These are phyloP conservation scores for Epichloe sibirici DNA, from an alignment of 2,329 filamentous ascomycete species.

Conservation along the genomic window DNA sequence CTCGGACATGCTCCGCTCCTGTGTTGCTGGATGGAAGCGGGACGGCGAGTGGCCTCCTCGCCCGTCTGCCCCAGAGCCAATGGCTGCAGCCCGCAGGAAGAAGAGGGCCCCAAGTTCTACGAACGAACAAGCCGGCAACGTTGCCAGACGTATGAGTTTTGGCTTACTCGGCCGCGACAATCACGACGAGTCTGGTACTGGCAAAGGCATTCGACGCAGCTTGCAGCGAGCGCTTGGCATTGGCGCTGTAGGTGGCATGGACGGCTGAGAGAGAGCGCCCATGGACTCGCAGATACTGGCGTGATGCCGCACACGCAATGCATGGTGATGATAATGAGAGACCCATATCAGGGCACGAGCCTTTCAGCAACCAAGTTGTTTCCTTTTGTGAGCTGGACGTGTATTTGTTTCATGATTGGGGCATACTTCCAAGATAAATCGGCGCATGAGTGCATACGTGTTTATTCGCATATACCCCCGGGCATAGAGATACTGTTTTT, in stretches of 20 bases:
- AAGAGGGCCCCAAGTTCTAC: constrained; percentile 18
- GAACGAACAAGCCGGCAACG: constrained; percentile 16
- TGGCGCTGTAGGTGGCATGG: constrained; percentile 11
- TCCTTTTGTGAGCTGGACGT: neutral
- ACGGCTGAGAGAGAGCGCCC: neutral
- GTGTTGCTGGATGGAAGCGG: constrained; percentile 84
- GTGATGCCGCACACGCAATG: neutral
- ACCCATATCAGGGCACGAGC: neutral
- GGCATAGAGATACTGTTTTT: constrained; percentile 3
- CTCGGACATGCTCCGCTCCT: constrained; percentile 63
- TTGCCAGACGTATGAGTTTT: constrained; percentile 33
- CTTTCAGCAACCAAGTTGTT: neutral
- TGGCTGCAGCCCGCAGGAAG: constrained; percentile 27
- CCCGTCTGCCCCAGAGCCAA: constrained; percentile 29
- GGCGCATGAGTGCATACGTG: neutral
- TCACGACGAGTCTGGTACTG: constrained; percentile 19
- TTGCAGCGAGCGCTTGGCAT: constrained; percentile 34
- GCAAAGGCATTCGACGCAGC: constrained; percentile 32
- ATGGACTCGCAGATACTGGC: neutral
- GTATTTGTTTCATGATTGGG: neutral
- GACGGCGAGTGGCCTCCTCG: constrained; percentile 80
- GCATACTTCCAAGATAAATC: constrained; percentile 4
- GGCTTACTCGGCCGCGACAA: constrained; percentile 32
- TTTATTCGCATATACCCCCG: constrained; percentile 1
- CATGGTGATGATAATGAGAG: neutral